Conservation (phyloP, 2,329 filamentous ascomycete species). For the Trichoderma afroharzianum region DNA sequence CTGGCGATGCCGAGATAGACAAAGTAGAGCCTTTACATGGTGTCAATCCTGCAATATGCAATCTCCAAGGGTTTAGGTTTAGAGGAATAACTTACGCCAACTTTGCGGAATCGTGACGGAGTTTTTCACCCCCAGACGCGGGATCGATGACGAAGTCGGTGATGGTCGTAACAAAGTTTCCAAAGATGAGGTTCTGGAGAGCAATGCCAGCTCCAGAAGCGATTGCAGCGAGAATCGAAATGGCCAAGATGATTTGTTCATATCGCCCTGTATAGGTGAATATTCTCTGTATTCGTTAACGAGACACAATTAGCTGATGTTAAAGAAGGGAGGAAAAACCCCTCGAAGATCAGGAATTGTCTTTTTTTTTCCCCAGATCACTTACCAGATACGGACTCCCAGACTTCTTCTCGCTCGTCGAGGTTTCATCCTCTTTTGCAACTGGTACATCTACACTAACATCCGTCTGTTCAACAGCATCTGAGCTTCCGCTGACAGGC, state of each 20-base stretch:
- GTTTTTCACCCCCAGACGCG: slow-evolving; percentile 24
- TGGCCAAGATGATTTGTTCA: not conserved
- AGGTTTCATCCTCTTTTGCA: not conserved
- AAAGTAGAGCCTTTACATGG: slow-evolving; percentile 48
- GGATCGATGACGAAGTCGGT: slow-evolving; percentile 30
- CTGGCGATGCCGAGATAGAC: slow-evolving; percentile 56
- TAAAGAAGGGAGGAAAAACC: not conserved
- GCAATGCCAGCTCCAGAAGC: slow-evolving; percentile 37
- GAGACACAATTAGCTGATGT: not conserved
- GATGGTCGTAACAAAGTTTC: slow-evolving; percentile 35
- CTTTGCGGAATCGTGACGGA: slow-evolving; percentile 30
- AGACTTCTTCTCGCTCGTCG: not conserved
- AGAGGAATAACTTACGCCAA: slow-evolving; percentile 28
- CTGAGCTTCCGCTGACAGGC: not conserved
- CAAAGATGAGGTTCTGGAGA: slow-evolving; percentile 39
- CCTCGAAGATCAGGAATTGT: not conserved
- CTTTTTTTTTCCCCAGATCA: not conserved
- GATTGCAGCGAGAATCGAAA: slow-evolving; percentile 30
- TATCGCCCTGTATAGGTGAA: not conserved
- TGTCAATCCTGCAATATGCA: slow-evolving; percentile 37
- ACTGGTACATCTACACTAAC: not conserved
- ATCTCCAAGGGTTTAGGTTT: too few species aligned
- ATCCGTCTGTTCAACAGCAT: not conserved
- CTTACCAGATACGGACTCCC: slow-evolving; percentile 6
- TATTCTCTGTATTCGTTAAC: slow-evolving; percentile 1